Conservation (phyloP, 169 alveolate species). For the Plasmodium reichenowi region DNA sequence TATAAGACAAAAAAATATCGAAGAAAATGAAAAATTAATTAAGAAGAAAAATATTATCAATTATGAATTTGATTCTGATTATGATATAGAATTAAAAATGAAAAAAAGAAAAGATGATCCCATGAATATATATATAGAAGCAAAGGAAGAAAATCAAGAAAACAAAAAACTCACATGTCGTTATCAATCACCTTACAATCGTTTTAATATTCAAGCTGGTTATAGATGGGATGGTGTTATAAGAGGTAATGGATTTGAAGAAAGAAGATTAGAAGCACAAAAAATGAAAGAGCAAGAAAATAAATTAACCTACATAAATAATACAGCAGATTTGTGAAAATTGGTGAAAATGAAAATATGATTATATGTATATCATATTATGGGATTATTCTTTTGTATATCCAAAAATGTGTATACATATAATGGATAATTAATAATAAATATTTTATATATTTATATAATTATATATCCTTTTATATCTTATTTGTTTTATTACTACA, state of each 20-base stretch:
- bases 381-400: no score
- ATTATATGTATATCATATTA: neutral
- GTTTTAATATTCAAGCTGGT: conserved; percentile 95
- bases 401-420: neutral
- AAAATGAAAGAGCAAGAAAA: conserved; percentile 37
- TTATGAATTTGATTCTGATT: conserved; percentile 71
- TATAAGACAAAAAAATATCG: conserved; percentile 31
- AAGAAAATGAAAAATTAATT: conserved; percentile 49
- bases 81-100: conserved; percentile 55
- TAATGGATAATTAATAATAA: no score
- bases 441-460: neutral
- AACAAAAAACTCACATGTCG: conserved; percentile 88
- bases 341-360: neutral
- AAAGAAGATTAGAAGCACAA: conserved; percentile 81
- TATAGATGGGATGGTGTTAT: conserved; percentile 97
- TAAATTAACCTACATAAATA: conserved; percentile 35
- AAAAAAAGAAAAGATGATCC: conserved; percentile 71
- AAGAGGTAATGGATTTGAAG: conserved; percentile 95
- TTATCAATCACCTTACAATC: conserved; percentile 89
- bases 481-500: neutral
- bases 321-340: conserved; percentile 24
- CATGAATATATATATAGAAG: conserved; percentile 39
- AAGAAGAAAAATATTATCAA: conserved; percentile 52
- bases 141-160: conserved; percentile 11
- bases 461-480: neutral